Evolutionary conservation across 2,329 filamentous ascomycete species (phyloP).

Genomic region (Pseudogymnoascus sp.): DNA sequence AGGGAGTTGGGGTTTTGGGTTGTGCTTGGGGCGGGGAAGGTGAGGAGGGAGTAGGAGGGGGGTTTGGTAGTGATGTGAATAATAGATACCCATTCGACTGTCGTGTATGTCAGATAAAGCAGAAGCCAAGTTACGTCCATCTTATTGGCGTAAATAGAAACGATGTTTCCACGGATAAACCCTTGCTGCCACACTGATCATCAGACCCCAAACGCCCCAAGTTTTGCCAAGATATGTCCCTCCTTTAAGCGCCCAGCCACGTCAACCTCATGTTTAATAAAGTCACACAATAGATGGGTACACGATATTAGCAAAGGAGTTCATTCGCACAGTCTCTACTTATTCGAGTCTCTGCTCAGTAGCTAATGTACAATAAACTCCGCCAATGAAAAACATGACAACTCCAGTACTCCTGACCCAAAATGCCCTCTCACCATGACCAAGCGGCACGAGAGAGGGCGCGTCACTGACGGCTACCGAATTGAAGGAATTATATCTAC

Average conservation of each 20-base stretch:
- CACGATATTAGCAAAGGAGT: not conserved
- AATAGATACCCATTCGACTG: constrained; percentile 13
- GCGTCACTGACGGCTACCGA: constrained; percentile 7
- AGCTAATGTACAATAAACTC: constrained; percentile 6
- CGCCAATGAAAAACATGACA: not conserved
- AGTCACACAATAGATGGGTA: not conserved
- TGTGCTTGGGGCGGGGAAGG: constrained; percentile 78
- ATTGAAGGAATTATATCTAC: constrained; percentile 9
- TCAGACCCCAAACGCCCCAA: not conserved
- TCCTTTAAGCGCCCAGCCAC: not conserved
- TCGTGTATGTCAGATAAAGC: not conserved
- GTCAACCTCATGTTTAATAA: not conserved
- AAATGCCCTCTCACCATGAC: not conserved
- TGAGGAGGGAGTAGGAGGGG: constrained; percentile 42
- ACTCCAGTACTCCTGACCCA: constrained; percentile 4
- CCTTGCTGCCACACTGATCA: not conserved
- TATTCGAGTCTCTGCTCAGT: not conserved
- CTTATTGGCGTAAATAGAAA: not conserved
- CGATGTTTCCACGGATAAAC: not conserved
- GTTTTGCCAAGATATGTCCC: not conserved
- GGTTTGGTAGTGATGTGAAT: not conserved
- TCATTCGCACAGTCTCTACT: not conserved
- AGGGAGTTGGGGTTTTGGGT: constrained; percentile 94
- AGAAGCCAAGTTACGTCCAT: not conserved
- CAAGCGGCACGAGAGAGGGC: not conserved